phyloP scores from a whole-genome alignment of 768 basidiomycete species.

The Agaricus subrufescens region DNA sequence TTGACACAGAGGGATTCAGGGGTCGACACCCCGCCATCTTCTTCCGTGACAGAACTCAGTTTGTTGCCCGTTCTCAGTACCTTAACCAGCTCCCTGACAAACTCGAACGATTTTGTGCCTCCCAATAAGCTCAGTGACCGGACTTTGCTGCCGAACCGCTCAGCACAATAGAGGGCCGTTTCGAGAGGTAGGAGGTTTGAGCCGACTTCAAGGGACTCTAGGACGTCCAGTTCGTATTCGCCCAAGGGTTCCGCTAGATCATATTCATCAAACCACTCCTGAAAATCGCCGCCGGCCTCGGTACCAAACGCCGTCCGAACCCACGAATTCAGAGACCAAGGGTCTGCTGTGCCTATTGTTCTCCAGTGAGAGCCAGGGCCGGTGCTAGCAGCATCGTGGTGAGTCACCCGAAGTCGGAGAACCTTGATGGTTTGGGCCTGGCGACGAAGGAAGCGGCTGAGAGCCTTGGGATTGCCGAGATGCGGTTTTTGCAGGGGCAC shows the following conservation, averaged over 20 bases:
- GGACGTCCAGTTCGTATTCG: constrained; percentile 2
- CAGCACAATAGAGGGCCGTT: constrained; percentile 28
- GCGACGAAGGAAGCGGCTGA: constrained; percentile 30
- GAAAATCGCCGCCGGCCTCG: background rate
- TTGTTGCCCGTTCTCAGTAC: background rate
- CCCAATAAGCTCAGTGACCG: background rate
- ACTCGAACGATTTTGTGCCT: constrained; percentile 4
- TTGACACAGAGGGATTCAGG: background rate
- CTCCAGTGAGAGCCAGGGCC: constrained; percentile 11
- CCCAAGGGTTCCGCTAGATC: background rate
- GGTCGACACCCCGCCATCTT: background rate
- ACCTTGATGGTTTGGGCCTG: constrained; percentile 29
- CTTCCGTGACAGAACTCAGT: background rate
- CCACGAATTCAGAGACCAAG: constrained; percentile 33
- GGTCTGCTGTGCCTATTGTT: constrained; percentile 22
- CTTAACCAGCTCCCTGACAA: constrained; percentile 6
- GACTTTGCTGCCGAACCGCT: constrained; percentile 12
- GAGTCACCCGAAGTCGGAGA: constrained; percentile 38
- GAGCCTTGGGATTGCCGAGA: constrained; percentile 35
- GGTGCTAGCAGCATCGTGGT: constrained; percentile 24
- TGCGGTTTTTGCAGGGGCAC: constrained; percentile 37
- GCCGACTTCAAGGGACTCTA: constrained; percentile 4
- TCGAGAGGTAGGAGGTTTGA: constrained; percentile 31
- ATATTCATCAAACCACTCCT: constrained; percentile 1
- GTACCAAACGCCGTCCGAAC: constrained; percentile 13